Evolutionary conservation across 2,329 filamentous ascomycete genomes (phyloP).

Genomic region (Colletotrichum sp.): DNA sequence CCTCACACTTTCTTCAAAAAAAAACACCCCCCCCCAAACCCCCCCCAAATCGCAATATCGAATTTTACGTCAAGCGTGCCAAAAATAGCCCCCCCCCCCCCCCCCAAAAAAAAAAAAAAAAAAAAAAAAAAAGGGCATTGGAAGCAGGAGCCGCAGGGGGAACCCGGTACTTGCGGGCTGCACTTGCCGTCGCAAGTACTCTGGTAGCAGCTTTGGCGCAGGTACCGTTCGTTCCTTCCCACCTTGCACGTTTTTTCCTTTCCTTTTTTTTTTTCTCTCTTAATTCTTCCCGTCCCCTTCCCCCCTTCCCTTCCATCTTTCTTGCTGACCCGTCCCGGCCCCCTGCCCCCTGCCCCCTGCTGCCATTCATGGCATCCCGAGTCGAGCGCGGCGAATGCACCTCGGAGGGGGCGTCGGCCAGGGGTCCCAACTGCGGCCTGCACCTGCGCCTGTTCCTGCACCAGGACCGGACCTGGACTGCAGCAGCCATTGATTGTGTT

Average conservation of each 20-base stretch:
- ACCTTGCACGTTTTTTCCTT: not conserved
- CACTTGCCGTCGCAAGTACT: not conserved
- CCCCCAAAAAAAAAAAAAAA: too few relatives aligned
- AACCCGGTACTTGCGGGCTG: slow-evolving; percentile 8
- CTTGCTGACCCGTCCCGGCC: not conserved
- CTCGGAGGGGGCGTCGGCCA: not conserved
- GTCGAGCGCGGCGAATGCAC: not conserved
- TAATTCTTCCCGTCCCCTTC: not conserved
- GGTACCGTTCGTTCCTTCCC: slow-evolving; percentile 15
- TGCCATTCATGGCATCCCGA: not conserved
- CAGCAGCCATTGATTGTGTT: not conserved
- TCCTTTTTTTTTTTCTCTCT: not conserved
- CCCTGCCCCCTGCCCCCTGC: not conserved
- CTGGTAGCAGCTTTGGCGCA: not conserved
- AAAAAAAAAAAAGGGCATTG: not conserved
- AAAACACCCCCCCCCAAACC: too few relatives aligned
- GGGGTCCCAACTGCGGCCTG: not conserved
- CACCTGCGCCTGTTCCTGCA: not conserved
- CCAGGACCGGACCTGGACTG: not conserved
- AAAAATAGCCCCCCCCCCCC: too few relatives aligned
- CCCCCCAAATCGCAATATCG: too few relatives aligned
- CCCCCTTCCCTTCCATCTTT: not conserved
- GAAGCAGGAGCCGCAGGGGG: not conserved
- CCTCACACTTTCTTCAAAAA: too few relatives aligned
- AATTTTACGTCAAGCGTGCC: too few relatives aligned